Conservation (phyloP, 495 filamentous ascomycete genomes). For the Thermothielavioides terrestris region DNA sequence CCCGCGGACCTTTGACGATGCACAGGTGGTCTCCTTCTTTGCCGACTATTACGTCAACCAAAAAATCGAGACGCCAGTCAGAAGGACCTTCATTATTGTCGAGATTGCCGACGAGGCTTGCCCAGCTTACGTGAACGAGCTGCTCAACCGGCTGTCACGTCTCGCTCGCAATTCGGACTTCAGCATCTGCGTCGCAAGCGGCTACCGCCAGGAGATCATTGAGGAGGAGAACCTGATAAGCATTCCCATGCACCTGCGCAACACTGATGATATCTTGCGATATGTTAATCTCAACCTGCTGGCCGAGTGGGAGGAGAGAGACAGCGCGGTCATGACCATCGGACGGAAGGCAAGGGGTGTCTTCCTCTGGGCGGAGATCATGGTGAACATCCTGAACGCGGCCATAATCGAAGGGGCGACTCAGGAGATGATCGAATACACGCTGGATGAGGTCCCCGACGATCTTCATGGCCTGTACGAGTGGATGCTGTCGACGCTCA, state of each 20-base stretch:
- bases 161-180: conserved; percentile 32
- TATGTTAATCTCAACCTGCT: conserved; percentile 28
- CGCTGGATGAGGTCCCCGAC: conserved; percentile 26
- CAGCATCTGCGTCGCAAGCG: conserved; percentile 30
- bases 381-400: conserved; percentile 32
- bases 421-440: conserved; percentile 28
- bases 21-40: conserved; percentile 27
- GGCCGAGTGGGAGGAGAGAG: conserved; percentile 29
- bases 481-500: conserved; percentile 29
- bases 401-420: conserved; percentile 28
- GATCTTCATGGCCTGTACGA: conserved; percentile 32
- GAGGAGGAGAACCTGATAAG: conserved; percentile 20
- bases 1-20: conserved; percentile 19
- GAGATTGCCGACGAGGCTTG: conserved; percentile 27
- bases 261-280: conserved; percentile 27
- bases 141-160: conserved; percentile 22
- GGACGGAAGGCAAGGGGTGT: conserved; percentile 26
- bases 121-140: conserved; percentile 22
- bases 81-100: conserved; percentile 30
- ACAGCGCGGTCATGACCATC: conserved; percentile 17
- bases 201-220: conserved; percentile 17
- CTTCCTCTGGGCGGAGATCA: conserved; percentile 34
- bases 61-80: conserved; percentile 18
- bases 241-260: conserved; percentile 27
- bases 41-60: conserved; percentile 29